Evolutionary conservation across 2,329 filamentous ascomycete species (phyloP), one percentile per base, ranked within the genome.

Genomic region (Meredithiella fracta): DNA sequence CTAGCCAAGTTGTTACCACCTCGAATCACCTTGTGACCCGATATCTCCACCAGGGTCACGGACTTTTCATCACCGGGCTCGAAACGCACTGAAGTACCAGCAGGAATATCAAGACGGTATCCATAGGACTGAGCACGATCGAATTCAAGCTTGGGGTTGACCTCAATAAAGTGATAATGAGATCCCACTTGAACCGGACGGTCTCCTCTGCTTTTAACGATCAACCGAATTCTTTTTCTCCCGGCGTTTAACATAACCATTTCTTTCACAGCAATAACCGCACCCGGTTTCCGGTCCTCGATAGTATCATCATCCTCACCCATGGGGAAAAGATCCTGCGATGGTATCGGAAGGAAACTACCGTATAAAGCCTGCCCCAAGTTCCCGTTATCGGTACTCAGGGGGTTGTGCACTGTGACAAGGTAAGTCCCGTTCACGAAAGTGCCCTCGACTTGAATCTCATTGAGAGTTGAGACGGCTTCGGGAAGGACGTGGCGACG

Each of bases 121-220:
- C 91, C 91, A 64, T 92, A 92, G 1, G 89, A 80, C 61, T 79
- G 80, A 52, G 79, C 72, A 25, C 91, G 86, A 69, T 97, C 91
- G 67, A 97, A 97, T 60, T 86, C 79, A 53, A 97, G 76, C 67
- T 86, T 80, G 0, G 89, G 86, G 68, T 97, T 97, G n/a, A 82
- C 85, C 72, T 97, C 91, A 64, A 94, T 80, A 67, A 97, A 94
- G 69, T 96, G 91, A 67, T 95, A 97, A 69, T 97, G 91, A 31
- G 88, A 94, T 31, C 91, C 91, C 59, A 90, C 85, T 74, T 96
- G 90, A 59, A 96, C 85, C 1, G 91, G 91, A 31, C 91, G 75
- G 68, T 97, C 91, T 5, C 91, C 91, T 63, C 78, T 86, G 68
- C 86, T 95, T 60, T 83, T 89, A 42, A 97, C 86, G 65, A 74